A percentile compares a stretch with the other conserved stretches of the same genome.
These are phyloP conservation scores for Ophiostoma novo-ulmi DNA, from an alignment of 2,329 filamentous ascomycete genomes.

Conservation along the genomic window DNA sequence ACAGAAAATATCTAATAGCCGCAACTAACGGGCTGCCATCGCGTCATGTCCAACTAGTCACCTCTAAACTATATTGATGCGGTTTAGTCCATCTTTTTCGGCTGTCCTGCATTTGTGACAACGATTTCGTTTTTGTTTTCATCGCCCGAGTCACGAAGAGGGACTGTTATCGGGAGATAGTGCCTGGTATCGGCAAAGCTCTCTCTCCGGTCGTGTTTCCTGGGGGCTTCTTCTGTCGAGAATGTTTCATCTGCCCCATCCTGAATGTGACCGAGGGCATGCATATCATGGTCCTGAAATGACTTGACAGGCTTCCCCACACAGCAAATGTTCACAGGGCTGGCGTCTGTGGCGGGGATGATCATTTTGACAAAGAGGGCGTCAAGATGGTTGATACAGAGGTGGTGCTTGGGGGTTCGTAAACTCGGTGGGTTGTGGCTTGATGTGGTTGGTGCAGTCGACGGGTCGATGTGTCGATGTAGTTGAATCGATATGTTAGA, in stretches of 20 bases:
- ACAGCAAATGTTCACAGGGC: slow-evolving; percentile 11
- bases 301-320: background rate
- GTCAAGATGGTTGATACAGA: background rate
- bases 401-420: too few species aligned
- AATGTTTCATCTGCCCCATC: background rate
- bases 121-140: background rate
- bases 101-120: background rate
- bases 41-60: background rate
- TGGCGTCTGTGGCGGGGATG: slow-evolving; percentile 1
- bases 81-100: background rate
- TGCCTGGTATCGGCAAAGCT: background rate
- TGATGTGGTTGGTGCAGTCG: background rate
- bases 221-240: background rate
- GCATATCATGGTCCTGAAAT: background rate
- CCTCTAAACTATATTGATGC: background rate
- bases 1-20: background rate
- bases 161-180: background rate
- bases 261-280: background rate
- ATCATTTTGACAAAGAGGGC: slow-evolving; percentile 6
- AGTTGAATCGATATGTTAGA: background rate
- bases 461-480: background rate
- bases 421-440: background rate
- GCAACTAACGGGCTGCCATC: too few species aligned
- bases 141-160: background rate
- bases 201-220: background rate